These are phyloP conservation scores for Jamesozyma lodderae DNA, from an alignment of 805 yeast species.

Conservation along the genomic window DNA sequence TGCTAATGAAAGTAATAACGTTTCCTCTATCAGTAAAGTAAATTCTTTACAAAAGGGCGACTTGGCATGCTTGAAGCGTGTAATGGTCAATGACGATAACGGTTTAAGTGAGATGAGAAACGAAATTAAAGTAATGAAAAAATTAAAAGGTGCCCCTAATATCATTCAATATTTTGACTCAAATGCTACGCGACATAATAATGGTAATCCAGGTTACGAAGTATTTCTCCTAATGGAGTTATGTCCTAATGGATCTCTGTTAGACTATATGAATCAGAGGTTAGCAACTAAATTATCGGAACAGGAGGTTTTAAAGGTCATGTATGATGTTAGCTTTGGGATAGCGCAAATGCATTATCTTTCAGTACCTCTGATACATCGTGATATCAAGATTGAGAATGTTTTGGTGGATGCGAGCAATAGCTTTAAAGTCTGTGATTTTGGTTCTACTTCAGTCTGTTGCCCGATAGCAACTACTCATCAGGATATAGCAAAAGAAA, in stretches of 20 bases:
- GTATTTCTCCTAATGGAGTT: constrained; percentile 88
- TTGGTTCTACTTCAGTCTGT: constrained; percentile 67
- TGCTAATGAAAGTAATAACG: too few relatives aligned
- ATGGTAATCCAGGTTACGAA: constrained; percentile 51
- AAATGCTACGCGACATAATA: constrained; percentile 54
- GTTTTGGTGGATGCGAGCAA: constrained; percentile 67
- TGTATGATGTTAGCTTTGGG: constrained; percentile 74
- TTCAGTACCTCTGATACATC: constrained; percentile 63
- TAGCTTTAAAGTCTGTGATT: constrained; percentile 80
- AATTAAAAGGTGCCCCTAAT: constrained; percentile 44
- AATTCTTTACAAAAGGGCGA: constrained; percentile 37
- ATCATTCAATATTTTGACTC: constrained; percentile 69
- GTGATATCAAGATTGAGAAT: constrained; percentile 92
- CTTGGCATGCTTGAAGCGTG: constrained; percentile 63
- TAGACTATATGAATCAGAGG: constrained; percentile 85
- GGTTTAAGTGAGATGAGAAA: constrained; percentile 58
- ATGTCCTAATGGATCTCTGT: constrained; percentile 77
- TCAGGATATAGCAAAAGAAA: constrained; percentile 59
- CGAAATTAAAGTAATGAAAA: constrained; percentile 74
- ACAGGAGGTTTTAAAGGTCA: constrained; percentile 68
- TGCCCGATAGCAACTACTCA: constrained; percentile 61
- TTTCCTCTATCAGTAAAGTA: too few relatives aligned
- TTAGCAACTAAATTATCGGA: constrained; percentile 71
- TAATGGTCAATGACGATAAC: constrained; percentile 59
- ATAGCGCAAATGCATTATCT: constrained; percentile 76